These are phyloP conservation scores for Pilatotrama ljubarskyi DNA, from an alignment of 768 basidiomycete species.

Conservation along the genomic window DNA sequence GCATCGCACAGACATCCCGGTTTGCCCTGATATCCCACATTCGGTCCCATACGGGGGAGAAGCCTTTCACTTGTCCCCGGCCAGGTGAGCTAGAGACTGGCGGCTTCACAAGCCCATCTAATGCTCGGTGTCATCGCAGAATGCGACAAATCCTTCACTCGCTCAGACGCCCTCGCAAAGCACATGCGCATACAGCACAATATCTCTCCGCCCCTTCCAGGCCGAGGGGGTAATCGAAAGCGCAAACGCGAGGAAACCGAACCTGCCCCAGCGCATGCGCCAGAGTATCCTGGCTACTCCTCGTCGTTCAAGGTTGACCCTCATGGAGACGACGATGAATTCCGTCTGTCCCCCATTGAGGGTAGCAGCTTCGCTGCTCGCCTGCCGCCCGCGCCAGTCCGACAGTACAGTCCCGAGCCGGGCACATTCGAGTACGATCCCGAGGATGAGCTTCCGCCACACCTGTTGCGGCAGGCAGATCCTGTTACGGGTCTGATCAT, in stretches of 20 bases:
- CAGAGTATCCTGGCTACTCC: slow-evolving; percentile 34
- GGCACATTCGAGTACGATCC: slow-evolving; percentile 32
- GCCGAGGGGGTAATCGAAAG: slow-evolving; percentile 68
- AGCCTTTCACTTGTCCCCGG: slow-evolving; percentile 81
- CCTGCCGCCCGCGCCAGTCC: slow-evolving; percentile 11
- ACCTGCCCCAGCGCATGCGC: slow-evolving; percentile 29
- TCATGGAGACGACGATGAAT: slow-evolving; percentile 38
- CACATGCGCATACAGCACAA: slow-evolving; percentile 91
- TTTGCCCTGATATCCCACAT: slow-evolving; percentile 91
- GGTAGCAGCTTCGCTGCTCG: slow-evolving; percentile 34
- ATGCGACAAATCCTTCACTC: slow-evolving; percentile 94
- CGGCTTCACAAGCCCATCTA: not conserved
- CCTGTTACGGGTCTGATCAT: slow-evolving; percentile 62
- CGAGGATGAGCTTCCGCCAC: slow-evolving; percentile 53
- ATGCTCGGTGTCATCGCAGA: slow-evolving; percentile 45
- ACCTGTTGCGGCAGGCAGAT: slow-evolving; percentile 52
- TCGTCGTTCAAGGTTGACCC: slow-evolving; percentile 56
- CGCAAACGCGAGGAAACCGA: slow-evolving; percentile 53
- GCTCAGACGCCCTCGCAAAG: slow-evolving; percentile 90
- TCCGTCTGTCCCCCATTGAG: slow-evolving; percentile 35
- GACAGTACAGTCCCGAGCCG: slow-evolving; percentile 30
- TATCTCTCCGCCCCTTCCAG: slow-evolving; percentile 70
- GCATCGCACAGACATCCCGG: slow-evolving; percentile 82
- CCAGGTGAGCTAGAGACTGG: slow-evolving; percentile 54
- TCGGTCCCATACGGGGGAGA: slow-evolving; percentile 92